Evolutionary conservation across 2,329 filamentous ascomycete species (phyloP).

Genomic region (Fusarium dimerum): DNA sequence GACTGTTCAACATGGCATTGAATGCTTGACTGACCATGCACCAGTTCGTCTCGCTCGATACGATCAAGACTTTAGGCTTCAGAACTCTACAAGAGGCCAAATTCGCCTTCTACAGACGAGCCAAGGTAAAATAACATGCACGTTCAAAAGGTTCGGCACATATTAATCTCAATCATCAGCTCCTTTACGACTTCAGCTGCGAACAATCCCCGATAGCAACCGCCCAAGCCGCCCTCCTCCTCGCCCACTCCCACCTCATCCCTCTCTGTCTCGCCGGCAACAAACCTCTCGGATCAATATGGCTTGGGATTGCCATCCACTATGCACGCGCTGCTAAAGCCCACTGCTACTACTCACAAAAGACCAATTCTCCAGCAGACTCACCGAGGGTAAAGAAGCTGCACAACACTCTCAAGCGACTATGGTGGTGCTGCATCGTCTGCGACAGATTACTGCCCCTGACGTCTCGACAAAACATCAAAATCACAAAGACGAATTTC

Average conservation of each 20-base stretch:
- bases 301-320: slow-evolving; percentile 27
- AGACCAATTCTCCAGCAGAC: slow-evolving; percentile 6
- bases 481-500: slow-evolving; percentile 26
- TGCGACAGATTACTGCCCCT: slow-evolving; percentile 22
- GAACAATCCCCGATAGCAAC: slow-evolving; percentile 26
- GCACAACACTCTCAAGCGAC: slow-evolving; percentile 23
- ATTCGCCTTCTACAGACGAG: slow-evolving; percentile 23
- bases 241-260: slow-evolving; percentile 27
- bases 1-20: accelerated
- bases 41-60: slow-evolving; percentile 22
- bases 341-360: slow-evolving; percentile 21
- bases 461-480: slow-evolving; percentile 26
- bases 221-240: slow-evolving; percentile 24
- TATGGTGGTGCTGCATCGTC: slow-evolving; percentile 30
- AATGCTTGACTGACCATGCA: background rate
- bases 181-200: slow-evolving; percentile 28
- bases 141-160: accelerated
- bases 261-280: slow-evolving; percentile 26
- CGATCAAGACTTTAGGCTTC: slow-evolving; percentile 21
- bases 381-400: slow-evolving; percentile 13
- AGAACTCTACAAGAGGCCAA: slow-evolving; percentile 26
- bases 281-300: slow-evolving; percentile 27
- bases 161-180: slow-evolving; percentile 3
- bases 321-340: slow-evolving; percentile 27
- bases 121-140: slow-evolving; percentile 12